Conservation (phyloP, 2,329 filamentous ascomycete species). For the Beauveria brongniartii region DNA sequence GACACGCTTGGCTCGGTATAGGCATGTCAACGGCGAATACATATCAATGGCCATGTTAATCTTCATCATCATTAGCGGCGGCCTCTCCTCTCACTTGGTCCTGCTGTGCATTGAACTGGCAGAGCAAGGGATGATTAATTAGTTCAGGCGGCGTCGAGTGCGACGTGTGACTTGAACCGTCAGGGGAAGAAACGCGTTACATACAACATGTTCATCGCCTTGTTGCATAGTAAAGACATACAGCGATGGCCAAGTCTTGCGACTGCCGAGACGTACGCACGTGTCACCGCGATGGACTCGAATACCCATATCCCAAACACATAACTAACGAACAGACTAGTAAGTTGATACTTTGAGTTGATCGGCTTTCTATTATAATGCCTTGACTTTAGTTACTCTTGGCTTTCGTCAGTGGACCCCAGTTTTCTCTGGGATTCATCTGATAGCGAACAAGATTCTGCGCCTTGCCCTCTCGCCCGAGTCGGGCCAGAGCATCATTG, state of each 20-base stretch:
- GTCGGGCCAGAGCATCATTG: conserved; percentile 65
- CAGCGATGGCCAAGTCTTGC: neutral
- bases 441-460: conserved; percentile 80
- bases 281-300: neutral
- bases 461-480: conserved; percentile 61
- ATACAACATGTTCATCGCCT: neutral
- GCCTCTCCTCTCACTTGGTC: too few species aligned
- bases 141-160: too few species aligned
- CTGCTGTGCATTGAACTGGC: too few species aligned
- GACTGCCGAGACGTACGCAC: neutral
- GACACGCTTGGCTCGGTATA: too few species aligned
- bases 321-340: neutral
- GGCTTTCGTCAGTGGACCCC: conserved; percentile 72
- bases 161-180: too few species aligned
- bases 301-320: neutral
- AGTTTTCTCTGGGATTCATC: conserved; percentile 81
- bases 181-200: too few species aligned
- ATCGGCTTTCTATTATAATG: conserved; percentile 15
- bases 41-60: too few species aligned
- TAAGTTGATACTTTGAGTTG: neutral
- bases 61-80: too few species aligned
- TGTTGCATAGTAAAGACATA: neutral
- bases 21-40: too few species aligned
- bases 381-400: conserved; percentile 47
- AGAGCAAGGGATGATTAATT: too few species aligned